Percentiles rank a stretch among this genome's conserved stretches.
Conservation (phyloP, 306 rosid genomes). For the Acacia melanoxylon region DNA sequence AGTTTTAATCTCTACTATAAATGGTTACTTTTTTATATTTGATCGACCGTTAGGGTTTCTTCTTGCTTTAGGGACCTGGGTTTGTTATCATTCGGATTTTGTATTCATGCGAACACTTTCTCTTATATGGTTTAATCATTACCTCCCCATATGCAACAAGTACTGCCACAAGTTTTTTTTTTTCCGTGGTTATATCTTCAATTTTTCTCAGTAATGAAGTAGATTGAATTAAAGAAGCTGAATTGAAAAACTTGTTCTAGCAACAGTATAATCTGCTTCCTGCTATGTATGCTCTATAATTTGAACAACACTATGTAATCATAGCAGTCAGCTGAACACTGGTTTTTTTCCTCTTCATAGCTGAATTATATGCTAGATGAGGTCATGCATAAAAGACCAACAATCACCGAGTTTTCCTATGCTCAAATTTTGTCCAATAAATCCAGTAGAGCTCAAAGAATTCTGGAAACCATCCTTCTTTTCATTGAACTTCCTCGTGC, state of each 20-base stretch:
- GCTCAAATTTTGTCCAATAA: conserved; percentile 10
- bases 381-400: conserved; percentile 22
- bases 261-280: background rate
- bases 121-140: background rate
- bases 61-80: background rate
- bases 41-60: background rate
- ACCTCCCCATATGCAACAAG: background rate
- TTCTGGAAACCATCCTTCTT: conserved; percentile 1
- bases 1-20: background rate
- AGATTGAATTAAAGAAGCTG: background rate
- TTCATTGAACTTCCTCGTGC: conserved; percentile 25
- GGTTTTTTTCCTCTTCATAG: conserved; percentile 35
- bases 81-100: background rate
- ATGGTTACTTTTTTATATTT: background rate
- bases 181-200: background rate
- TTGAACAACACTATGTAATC: background rate
- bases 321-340: background rate
- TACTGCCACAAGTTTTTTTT: background rate
- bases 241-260: background rate
- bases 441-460: background rate
- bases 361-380: conserved; percentile 18
- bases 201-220: background rate
- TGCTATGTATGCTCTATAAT: background rate
- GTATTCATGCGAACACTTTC: background rate
- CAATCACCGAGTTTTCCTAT: conserved; percentile 28